phyloP scores from a whole-genome alignment of 2,329 filamentous ascomycete genomes.

The Aspergillus fischeri region DNA sequence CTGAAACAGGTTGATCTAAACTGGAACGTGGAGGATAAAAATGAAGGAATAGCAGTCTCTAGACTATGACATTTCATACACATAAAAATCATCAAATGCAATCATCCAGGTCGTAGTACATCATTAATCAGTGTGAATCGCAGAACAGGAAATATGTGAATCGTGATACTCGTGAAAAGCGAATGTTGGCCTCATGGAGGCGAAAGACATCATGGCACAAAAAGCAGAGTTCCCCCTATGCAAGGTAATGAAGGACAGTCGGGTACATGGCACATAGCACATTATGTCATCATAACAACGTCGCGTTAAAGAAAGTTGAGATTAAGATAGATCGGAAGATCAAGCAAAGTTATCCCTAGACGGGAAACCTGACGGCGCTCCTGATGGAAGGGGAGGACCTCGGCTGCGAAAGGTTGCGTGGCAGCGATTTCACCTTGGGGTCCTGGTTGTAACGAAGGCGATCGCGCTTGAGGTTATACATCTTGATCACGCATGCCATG shows the following conservation, averaged over 20 bases:
- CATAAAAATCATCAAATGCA: neutral
- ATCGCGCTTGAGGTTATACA: conserved; percentile 18
- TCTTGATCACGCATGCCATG: conserved; percentile 15
- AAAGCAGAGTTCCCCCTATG: neutral
- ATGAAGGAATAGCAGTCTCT: neutral
- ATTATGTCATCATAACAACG: neutral
- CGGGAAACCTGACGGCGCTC: conserved; percentile 15
- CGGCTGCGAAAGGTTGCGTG: conserved; percentile 16
- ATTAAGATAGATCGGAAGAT: neutral
- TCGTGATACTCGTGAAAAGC: neutral
- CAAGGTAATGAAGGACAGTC: neutral
- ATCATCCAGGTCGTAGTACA: neutral
- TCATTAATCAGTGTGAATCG: neutral
- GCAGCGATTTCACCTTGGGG: conserved; percentile 14
- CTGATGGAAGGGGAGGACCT: conserved; percentile 7
- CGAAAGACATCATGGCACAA: neutral
- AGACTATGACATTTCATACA: neutral
- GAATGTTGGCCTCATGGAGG: neutral
- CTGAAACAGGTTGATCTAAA: conserved; percentile 6
- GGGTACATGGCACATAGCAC: neutral
- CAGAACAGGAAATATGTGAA: neutral
- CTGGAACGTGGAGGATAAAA: conserved; percentile 2
- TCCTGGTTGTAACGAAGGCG: conserved; percentile 17
- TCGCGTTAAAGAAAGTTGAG: neutral
- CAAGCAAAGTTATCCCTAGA: neutral